A percentile compares a stretch with the other conserved stretches of the same genome.
These are phyloP conservation scores for Lodderomyces jiufengensis DNA, from an alignment of 1,139 yeast genomes.

Conservation along the genomic window DNA sequence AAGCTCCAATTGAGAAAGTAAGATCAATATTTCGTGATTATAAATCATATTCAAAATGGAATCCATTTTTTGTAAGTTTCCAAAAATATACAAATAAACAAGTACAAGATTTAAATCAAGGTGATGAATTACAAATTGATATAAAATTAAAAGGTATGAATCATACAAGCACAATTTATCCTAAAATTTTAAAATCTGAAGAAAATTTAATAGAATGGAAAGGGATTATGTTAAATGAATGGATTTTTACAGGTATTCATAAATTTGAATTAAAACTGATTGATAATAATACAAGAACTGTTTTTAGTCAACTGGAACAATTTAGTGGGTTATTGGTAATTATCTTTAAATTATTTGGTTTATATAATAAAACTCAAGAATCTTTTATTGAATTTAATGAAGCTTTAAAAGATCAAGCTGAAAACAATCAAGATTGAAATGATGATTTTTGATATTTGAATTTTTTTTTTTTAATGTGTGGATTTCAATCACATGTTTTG, in stretches of 20 bases:
- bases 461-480: too few relatives aligned
- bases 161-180: constrained; percentile 13
- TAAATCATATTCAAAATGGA: constrained; percentile 14
- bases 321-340: constrained; percentile 16
- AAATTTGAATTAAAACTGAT: constrained; percentile 12
- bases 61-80: constrained; percentile 15
- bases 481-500: too few relatives aligned
- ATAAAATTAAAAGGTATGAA: constrained; percentile 13
- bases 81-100: constrained; percentile 12
- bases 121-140: constrained; percentile 15
- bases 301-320: constrained; percentile 14
- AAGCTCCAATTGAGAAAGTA: constrained; percentile 14
- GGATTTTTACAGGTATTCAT: constrained; percentile 16
- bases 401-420: constrained; percentile 14
- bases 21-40: constrained; percentile 13
- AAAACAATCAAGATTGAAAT: too few relatives aligned
- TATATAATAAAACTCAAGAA: constrained; percentile 11
- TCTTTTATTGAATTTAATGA: constrained; percentile 13
- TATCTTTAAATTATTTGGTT: constrained; percentile 10
- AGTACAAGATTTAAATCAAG: constrained; percentile 8
- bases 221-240: constrained; percentile 13
- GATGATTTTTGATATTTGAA: too few relatives aligned
- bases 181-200: constrained; percentile 10
- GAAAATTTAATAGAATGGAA: constrained; percentile 14
- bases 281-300: constrained; percentile 12